A percentile compares a stretch with the other conserved stretches of the same genome.
phyloP scores from a whole-genome alignment of 257 asterid species.

The Cinchona pubescens region DNA sequence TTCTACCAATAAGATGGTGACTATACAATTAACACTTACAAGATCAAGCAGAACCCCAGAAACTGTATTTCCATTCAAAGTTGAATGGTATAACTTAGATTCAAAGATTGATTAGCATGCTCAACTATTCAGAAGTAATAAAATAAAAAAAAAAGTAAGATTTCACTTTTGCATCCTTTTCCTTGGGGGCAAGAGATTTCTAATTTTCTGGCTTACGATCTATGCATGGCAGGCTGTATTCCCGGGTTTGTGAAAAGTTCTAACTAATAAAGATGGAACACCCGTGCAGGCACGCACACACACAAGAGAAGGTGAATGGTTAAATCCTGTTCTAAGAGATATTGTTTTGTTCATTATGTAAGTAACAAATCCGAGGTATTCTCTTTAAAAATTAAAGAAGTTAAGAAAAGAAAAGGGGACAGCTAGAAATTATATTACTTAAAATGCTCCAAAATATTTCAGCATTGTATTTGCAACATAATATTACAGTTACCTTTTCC shows the following conservation, averaged over 20 bases:
- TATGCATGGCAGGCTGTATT: not conserved
- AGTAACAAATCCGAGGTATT: not conserved
- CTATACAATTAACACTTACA: not conserved
- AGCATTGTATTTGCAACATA: not conserved
- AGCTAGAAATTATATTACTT: not conserved
- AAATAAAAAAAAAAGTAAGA: not conserved
- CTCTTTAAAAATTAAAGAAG: slow-evolving; percentile 7
- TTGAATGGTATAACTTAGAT: not conserved
- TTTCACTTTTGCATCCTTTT: not conserved
- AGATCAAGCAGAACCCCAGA: not conserved
- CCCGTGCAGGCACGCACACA: no score
- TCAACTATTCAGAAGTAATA: no score
- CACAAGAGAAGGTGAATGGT: not conserved
- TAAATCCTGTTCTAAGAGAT: not conserved
- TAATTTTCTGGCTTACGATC: not conserved
- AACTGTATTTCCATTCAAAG: not conserved
- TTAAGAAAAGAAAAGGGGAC: not conserved
- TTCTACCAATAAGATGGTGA: not conserved
- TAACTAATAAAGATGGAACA: not conserved
- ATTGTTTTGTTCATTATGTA: not conserved
- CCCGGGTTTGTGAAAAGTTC: not conserved
- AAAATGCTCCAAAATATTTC: not conserved
- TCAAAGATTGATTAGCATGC: not conserved
- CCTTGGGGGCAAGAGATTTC: not conserved
- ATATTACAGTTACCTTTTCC: slow-evolving; percentile 54